Base-by-base conservation (phyloP, 1,284 basidiomycete genomes). In the Gomphus bonarii region DNA sequence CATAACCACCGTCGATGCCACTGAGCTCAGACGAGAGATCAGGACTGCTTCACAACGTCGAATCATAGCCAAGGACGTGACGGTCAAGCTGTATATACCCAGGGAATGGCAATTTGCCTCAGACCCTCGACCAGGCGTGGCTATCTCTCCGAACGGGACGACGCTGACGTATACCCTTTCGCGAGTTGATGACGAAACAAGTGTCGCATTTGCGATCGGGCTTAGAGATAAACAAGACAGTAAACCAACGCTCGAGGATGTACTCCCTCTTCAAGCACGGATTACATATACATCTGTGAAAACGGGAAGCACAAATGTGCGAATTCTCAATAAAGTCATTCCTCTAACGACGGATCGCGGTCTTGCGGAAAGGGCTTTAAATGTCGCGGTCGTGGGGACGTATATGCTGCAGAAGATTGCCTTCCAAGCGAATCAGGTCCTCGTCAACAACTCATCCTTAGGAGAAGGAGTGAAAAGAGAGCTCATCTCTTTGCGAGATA, bases 21-120 rank as follows among this genome's bases (percentile, higher is more conserved):
- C 46, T 20, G 56, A 53, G 33, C 56, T 58, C 35, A 50, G 56
- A 35, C 49, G 56, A 10, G 56, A 58, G n/a, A 40, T 58, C 11
- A 25, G 56, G 30, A 47, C 50, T 8, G 56, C 50, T 16, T 52
- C 56, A 16, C 56, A 58, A 49, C 50, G 50, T n/a, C 56, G 56
- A 18, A 8, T 53, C 16, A 36, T 58, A 28, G 56, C 56, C 3
- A 51, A 18, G 12, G 50, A 58, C 18, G 43, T 58, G 12, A n/a
- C 42, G 2, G 10, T 58, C 28, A 44, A 38, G 42, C n/a, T 58
- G 9, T 36, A 58, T 30, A 0, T n/a, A 5, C 50, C 56, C 14
- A 31, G 33, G 42, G 50, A 43, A 20, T 58, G 49, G 50, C 25
- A 49, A n/a, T 58, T 58, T 40, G 9, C 14, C 6, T 16, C 28